Percentiles rank a stretch among this genome's conserved stretches.
These are phyloP conservation scores for Alternaria dauci DNA, from an alignment of 2,329 filamentous ascomycete species.

Conservation along the genomic window DNA sequence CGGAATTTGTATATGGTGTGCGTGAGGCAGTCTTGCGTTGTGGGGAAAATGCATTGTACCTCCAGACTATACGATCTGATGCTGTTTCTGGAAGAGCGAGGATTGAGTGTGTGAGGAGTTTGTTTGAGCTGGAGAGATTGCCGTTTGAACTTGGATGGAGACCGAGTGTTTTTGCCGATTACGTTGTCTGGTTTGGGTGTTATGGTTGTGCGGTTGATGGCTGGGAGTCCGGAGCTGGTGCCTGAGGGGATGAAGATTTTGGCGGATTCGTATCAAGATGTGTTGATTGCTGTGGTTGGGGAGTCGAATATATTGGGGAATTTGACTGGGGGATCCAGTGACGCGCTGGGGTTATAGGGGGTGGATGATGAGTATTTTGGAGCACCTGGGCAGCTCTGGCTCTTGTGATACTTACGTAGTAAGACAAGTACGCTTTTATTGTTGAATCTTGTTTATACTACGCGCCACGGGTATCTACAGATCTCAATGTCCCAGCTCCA, in stretches of 20 bases:
- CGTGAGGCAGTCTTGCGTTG: constrained; percentile 24
- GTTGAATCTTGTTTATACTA: too few species aligned
- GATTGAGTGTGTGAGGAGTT: constrained; percentile 19
- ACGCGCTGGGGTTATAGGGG: constrained; percentile 11
- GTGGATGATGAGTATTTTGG: too few species aligned
- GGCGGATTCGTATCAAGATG: constrained; percentile 26
- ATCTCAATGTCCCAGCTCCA: too few species aligned
- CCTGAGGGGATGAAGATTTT: constrained; percentile 16
- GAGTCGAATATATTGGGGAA: constrained; percentile 21
- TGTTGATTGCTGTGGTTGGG: constrained; percentile 16
- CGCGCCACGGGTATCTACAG: too few species aligned
- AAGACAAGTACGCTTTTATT: too few species aligned
- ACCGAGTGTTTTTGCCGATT: constrained; percentile 21
- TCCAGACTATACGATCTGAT: constrained; percentile 20
- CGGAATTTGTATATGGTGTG: constrained; percentile 19
- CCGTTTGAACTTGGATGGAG: constrained; percentile 26
- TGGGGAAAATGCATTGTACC: constrained; percentile 27
- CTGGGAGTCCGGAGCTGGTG: constrained; percentile 11
- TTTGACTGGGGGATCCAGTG: constrained; percentile 25
- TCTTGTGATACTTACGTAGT: too few species aligned
- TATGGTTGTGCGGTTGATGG: constrained; percentile 22
- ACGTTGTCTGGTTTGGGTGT: constrained; percentile 22
- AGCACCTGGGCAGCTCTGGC: too few species aligned
- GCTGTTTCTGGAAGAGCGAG: constrained; percentile 13
- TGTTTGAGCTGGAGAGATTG: constrained; percentile 29